These are phyloP conservation scores for Emmonsiellopsis sp. DNA, from an alignment of 2,329 filamentous ascomycete genomes.

Conservation along the genomic window DNA sequence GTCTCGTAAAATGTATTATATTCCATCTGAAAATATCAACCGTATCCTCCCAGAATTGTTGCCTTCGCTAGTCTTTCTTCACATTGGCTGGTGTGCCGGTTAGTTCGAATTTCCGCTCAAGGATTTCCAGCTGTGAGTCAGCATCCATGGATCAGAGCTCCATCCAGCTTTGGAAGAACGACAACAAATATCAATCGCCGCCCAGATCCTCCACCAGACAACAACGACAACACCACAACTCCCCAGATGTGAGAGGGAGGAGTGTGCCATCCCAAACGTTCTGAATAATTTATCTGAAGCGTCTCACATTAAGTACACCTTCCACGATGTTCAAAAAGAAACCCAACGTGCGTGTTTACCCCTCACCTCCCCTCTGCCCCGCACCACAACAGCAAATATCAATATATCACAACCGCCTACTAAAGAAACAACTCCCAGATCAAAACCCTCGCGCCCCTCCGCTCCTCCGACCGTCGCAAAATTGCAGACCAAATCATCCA, in stretches of 20 bases:
- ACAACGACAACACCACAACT: not conserved
- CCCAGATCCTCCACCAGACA: no score
- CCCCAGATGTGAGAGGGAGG: not conserved
- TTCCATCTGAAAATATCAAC: no score
- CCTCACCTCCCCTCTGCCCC: conserved; percentile 8
- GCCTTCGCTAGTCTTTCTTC: not conserved
- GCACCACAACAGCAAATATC: not conserved
- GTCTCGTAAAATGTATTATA: no score
- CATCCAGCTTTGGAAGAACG: not conserved
- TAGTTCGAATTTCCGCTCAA: not conserved
- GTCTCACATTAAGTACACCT: not conserved
- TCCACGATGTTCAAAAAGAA: conserved; percentile 54
- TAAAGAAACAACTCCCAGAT: conserved; percentile 35
- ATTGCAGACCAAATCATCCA: conserved; percentile 58
- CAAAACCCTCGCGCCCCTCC: conserved; percentile 56
- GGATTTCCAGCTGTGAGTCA: not conserved
- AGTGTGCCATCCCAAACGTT: not conserved
- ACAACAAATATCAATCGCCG: not conserved
- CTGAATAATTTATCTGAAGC: not conserved
- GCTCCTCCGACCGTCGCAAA: conserved; percentile 58
- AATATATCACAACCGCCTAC: not conserved
- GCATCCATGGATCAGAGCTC: not conserved
- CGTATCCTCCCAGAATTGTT: no score
- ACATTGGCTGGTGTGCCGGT: not conserved
- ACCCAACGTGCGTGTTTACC: conserved; percentile 38